These are phyloP conservation scores for Acanthamoeba quina DNA, from an alignment of 208 protist species.

Conservation along the genomic window DNA sequence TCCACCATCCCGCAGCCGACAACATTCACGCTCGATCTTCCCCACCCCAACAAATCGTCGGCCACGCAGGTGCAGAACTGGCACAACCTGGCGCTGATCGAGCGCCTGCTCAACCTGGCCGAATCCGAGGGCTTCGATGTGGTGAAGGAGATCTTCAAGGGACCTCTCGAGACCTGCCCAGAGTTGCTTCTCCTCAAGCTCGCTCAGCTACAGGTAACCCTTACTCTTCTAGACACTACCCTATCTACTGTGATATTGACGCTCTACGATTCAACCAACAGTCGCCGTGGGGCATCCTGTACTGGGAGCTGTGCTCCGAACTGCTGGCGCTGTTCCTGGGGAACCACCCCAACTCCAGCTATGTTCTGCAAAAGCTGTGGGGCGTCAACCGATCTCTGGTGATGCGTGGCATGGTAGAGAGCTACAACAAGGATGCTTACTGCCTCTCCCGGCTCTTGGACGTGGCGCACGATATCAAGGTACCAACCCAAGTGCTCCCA, in stretches of 20 bases:
- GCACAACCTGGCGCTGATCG: conserved; percentile 86
- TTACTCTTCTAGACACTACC: background rate
- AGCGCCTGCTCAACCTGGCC: conserved; percentile 84
- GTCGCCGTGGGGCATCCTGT: conserved; percentile 75
- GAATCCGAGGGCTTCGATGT: conserved; percentile 77
- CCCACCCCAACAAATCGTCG: conserved; percentile 83
- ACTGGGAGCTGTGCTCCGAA: conserved; percentile 76
- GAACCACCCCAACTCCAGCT: conserved; percentile 73
- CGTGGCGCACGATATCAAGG: conserved; percentile 84
- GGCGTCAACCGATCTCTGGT: conserved; percentile 78
- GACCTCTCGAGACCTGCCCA: conserved; percentile 85
- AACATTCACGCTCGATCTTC: conserved; percentile 86
- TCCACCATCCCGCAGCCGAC: conserved; percentile 70
- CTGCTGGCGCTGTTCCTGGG: conserved; percentile 79
- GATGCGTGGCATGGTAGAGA: conserved; percentile 83
- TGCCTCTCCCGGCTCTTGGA: conserved; percentile 87
- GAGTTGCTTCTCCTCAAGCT: conserved; percentile 86
- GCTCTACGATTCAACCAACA: conserved; percentile 35
- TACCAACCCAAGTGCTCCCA: background rate
- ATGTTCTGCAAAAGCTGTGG: conserved; percentile 86
- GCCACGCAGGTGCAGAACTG: conserved; percentile 80
- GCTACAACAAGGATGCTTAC: conserved; percentile 82
- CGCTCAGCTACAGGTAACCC: conserved; percentile 62
- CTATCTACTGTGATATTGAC: background rate
- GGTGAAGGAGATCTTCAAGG: conserved; percentile 84